A percentile compares a stretch with the other conserved stretches of the same genome.
These are phyloP conservation scores for Cytauxzoon felis DNA, from an alignment of 169 alveolate species.

Conservation along the genomic window DNA sequence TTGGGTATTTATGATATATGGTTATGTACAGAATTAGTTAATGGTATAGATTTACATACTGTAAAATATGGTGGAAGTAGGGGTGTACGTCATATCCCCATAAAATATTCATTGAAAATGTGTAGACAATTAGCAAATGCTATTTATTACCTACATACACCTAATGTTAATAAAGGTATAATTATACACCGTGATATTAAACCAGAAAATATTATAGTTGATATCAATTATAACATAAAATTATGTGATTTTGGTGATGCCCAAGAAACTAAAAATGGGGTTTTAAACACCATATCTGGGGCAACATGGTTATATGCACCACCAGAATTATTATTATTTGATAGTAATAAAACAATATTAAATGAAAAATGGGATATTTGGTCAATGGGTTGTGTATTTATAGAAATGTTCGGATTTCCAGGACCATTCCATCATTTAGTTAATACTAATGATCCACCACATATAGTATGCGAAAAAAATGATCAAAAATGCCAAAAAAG, in stretches of 20 bases:
- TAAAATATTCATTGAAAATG: conserved; percentile 68
- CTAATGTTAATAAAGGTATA: conserved; percentile 67
- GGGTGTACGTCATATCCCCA: conserved; percentile 3
- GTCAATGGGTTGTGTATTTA: conserved; percentile 83
- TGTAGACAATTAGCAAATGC: conserved; percentile 82
- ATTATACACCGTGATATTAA: conserved; percentile 78
- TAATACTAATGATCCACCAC: conserved; percentile 66
- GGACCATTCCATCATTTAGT: conserved; percentile 80
- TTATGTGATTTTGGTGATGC: conserved; percentile 83
- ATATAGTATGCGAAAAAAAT: conserved; percentile 70
- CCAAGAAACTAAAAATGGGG: conserved; percentile 78
- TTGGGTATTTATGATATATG: conserved; percentile 84
- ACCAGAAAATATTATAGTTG: conserved; percentile 78
- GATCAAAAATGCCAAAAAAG: conserved; percentile 64
- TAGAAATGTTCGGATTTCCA: conserved; percentile 75
- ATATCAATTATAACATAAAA: conserved; percentile 70
- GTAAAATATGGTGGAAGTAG: conserved; percentile 60
- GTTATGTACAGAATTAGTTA: conserved; percentile 78
- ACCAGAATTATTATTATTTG: conserved; percentile 77
- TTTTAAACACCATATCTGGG: conserved; percentile 77
- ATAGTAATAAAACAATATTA: conserved; percentile 62
- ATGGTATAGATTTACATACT: conserved; percentile 83
- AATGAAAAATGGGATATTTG: conserved; percentile 82
- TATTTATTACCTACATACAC: conserved; percentile 78
- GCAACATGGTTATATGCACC: conserved; percentile 92